A percentile compares a stretch with the other conserved stretches of the same genome.
These are phyloP conservation scores for Aspergillus carlsbadensis DNA, from an alignment of 495 filamentous ascomycete genomes.

Conservation along the genomic window DNA sequence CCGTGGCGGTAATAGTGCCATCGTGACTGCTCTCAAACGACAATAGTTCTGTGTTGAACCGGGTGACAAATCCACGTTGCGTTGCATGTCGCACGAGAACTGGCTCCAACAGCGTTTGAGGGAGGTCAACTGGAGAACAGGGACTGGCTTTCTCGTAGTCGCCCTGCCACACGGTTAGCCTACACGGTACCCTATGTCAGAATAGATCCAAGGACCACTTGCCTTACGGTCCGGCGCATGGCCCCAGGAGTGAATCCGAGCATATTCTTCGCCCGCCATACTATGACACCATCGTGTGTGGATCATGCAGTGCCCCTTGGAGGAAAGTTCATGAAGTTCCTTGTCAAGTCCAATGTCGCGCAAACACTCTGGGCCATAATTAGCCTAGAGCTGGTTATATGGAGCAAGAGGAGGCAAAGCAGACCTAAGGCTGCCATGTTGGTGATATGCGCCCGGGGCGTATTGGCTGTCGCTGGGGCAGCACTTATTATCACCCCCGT, in stretches of 20 bases:
- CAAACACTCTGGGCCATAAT: slow-evolving; percentile 56
- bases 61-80: slow-evolving; percentile 38
- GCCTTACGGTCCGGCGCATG: slow-evolving; percentile 45
- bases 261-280: slow-evolving; percentile 57
- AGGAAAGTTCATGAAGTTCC: slow-evolving; percentile 38
- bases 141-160: slow-evolving; percentile 53
- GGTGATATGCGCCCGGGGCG: slow-evolving; percentile 56
- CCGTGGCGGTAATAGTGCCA: background rate
- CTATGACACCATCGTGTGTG: slow-evolving; percentile 53
- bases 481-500: slow-evolving; percentile 49
- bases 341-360: slow-evolving; percentile 55
- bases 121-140: slow-evolving; percentile 45
- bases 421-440: slow-evolving; percentile 49
- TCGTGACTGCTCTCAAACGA: background rate
- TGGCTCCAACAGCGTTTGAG: slow-evolving; percentile 53
- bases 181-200: too few relatives aligned
- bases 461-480: slow-evolving; percentile 47
- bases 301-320: slow-evolving; percentile 41
- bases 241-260: slow-evolving; percentile 52
- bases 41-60: slow-evolving; percentile 37
- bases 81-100: slow-evolving; percentile 46
- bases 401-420: background rate
- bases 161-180: slow-evolving; percentile 35
- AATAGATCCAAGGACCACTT: too few relatives aligned
- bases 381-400: background rate